Base-by-base conservation (phyloP, 164 flowering plant species). In the Houttuynia cordata region DNA sequence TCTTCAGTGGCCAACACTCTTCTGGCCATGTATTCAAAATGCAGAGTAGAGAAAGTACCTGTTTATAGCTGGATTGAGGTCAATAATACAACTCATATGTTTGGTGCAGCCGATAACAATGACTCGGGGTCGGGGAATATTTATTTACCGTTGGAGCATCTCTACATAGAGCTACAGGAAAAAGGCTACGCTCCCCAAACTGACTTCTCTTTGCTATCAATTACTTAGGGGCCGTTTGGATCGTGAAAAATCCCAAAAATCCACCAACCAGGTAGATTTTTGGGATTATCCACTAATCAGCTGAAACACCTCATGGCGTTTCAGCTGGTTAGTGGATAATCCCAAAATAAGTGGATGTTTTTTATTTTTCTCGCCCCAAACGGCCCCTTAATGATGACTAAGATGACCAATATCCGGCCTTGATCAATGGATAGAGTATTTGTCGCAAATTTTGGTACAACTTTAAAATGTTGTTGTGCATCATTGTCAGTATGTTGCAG, bases 1-100 rank as follows among this genome's bases (percentile, higher is more conserved):
- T 62, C 80, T 37, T 65, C 77, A 4, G 85, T 91, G 64, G 77
- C 80, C 14, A 87, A 91, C 65, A 79, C 91, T 34, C 74, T 89
- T 20, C 78, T 86, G 39, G 94, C 83, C 71, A 75, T 83, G 94
- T 89, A 87, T 75, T 80, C 82, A 10, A 89, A 89, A 74, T 89
- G 90, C 51, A 12, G 54, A n/a, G 37, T 60, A 10, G 22, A 42
- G 20, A 60, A 60, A 51, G 34, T 24, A 17, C 53, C 62, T 21
- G 51, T 53, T 22, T 42, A 39, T 47, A 60, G 62, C 62, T 47
- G 53, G 24, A 47, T 47, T 20, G 62, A 60, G 22, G 15, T 60
- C 20, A 47, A 60, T 60, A 47, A 47, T 22, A 24, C 42, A 30
- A 49, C 45, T 8, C 62, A 60, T 47, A 30, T 60, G 22, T 60